phyloP scores from a whole-genome alignment of 768 basidiomycete species.

The Cyclocybe aegerita region DNA sequence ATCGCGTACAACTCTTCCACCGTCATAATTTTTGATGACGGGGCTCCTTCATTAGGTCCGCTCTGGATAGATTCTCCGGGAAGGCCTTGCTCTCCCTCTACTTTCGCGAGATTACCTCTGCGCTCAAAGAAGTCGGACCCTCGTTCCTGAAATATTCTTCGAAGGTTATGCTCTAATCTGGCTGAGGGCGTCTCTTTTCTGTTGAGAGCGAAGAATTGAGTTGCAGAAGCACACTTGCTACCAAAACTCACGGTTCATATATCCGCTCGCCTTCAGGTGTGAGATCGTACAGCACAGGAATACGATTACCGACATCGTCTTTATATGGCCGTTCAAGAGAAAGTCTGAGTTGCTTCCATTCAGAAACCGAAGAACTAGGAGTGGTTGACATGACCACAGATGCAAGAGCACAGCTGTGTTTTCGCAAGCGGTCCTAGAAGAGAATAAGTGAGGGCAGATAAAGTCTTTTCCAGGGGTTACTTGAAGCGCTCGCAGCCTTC shows the following conservation, averaged over 20 bases:
- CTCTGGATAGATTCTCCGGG: slow-evolving; percentile 9
- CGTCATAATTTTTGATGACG: slow-evolving; percentile 56
- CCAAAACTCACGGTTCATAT: slow-evolving; percentile 63
- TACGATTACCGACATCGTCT: slow-evolving; percentile 65
- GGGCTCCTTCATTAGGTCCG: slow-evolving; percentile 16
- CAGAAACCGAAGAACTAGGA: slow-evolving; percentile 25
- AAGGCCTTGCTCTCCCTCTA: slow-evolving; percentile 9
- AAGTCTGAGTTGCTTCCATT: slow-evolving; percentile 61
- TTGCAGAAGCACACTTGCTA: slow-evolving; percentile 3
- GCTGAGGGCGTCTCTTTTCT: slow-evolving; percentile 59
- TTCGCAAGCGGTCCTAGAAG: no score
- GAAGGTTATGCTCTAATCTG: slow-evolving; percentile 62
- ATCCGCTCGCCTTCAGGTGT: slow-evolving; percentile 65
- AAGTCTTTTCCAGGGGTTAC: no score
- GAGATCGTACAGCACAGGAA: slow-evolving; percentile 69
- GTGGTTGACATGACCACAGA: slow-evolving; percentile 2
- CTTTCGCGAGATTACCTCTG: slow-evolving; percentile 7
- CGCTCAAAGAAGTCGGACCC: slow-evolving; percentile 74
- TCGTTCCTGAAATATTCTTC: slow-evolving; percentile 71
- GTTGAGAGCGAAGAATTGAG: slow-evolving; percentile 13
- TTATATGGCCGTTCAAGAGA: slow-evolving; percentile 82
- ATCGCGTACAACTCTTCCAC: slow-evolving; percentile 72
- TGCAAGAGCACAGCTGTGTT: neutral
- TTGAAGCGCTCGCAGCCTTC: no score
- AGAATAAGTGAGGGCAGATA: no score